These are phyloP conservation scores for Torulaspora globosa DNA, from an alignment of 1,139 yeast species.

Conservation along the genomic window DNA sequence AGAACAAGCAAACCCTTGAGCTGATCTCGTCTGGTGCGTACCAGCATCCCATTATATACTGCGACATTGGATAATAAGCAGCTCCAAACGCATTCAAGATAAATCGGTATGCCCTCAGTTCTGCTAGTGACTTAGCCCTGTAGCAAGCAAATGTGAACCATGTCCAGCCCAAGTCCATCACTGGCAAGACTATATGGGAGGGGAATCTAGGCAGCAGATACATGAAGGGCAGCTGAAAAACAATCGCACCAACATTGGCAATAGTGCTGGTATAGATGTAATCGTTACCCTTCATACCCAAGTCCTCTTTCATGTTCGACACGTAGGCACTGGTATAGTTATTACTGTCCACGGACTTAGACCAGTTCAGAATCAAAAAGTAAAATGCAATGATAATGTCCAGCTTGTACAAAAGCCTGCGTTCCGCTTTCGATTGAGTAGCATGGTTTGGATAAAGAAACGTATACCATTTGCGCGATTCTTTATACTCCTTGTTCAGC, in stretches of 20 bases:
- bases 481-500: slow-evolving; percentile 41
- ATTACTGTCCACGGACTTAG: slow-evolving; percentile 61
- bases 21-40: slow-evolving; percentile 57
- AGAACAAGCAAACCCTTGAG: slow-evolving; percentile 38
- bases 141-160: slow-evolving; percentile 55
- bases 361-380: slow-evolving; percentile 65
- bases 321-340: slow-evolving; percentile 64
- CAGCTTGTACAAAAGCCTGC: slow-evolving; percentile 52
- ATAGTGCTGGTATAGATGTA: slow-evolving; percentile 57
- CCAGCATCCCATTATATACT: slow-evolving; percentile 66
- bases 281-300: slow-evolving; percentile 63
- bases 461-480: slow-evolving; percentile 53
- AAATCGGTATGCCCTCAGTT: slow-evolving; percentile 55
- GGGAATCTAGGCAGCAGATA: slow-evolving; percentile 47
- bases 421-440: slow-evolving; percentile 50
- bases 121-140: slow-evolving; percentile 45
- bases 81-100: slow-evolving; percentile 62
- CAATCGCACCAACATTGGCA: slow-evolving; percentile 55
- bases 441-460: slow-evolving; percentile 44
- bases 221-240: slow-evolving; percentile 52
- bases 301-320: slow-evolving; percentile 56
- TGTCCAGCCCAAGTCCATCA: slow-evolving; percentile 63
- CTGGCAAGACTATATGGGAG: slow-evolving; percentile 50
- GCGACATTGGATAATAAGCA: slow-evolving; percentile 60
- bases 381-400: slow-evolving; percentile 59